phyloP scores from a whole-genome alignment of 2,329 filamentous ascomycete species.

The Xylariaceae sp. region DNA sequence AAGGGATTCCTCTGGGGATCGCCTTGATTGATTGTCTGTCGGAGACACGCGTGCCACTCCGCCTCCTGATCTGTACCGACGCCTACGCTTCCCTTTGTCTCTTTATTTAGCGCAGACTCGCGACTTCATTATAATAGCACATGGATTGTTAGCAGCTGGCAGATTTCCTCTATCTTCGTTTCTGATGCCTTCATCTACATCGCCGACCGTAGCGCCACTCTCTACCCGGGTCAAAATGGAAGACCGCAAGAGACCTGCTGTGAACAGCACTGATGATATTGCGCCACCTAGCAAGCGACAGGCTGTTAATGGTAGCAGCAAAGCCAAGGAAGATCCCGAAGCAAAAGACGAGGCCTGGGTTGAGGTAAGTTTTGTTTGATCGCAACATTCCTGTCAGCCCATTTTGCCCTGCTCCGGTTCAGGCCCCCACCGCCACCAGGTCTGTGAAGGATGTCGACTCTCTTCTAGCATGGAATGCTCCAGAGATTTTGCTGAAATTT shows the following conservation, averaged over 20 bases:
- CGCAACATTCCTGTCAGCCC: slow-evolving; percentile 27
- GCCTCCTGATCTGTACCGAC: slow-evolving; percentile 17
- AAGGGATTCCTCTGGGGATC: slow-evolving; percentile 30
- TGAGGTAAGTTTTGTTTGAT: slow-evolving; percentile 61
- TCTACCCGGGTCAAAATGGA: slow-evolving; percentile 95
- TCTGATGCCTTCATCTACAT: slow-evolving; percentile 90
- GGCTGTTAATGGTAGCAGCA: slow-evolving; percentile 79
- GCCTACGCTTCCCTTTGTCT: slow-evolving; percentile 22
- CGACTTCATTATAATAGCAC: slow-evolving; percentile 8
- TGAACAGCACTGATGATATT: slow-evolving; percentile 79
- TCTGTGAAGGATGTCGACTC: slow-evolving; percentile 16
- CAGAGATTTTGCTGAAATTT: slow-evolving; percentile 30
- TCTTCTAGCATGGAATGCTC: slow-evolving; percentile 28
- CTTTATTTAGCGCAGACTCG: slow-evolving; percentile 11
- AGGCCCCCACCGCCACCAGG: slow-evolving; percentile 28
- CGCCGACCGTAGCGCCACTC: slow-evolving; percentile 72
- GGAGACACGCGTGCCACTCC: slow-evolving; percentile 28
- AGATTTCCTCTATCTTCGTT: slow-evolving; percentile 48
- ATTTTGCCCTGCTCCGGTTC: slow-evolving; percentile 20
- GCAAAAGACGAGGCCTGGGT: slow-evolving; percentile 67
- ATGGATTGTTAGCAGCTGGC: slow-evolving; percentile 30
- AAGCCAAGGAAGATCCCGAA: slow-evolving; percentile 62
- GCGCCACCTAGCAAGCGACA: slow-evolving; percentile 92
- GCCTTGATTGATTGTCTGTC: slow-evolving; percentile 22
- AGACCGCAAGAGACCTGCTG: slow-evolving; percentile 95